These are phyloP conservation scores for Microthyrium microscopicum DNA, from an alignment of 2,329 filamentous ascomycete species.

Conservation along the genomic window DNA sequence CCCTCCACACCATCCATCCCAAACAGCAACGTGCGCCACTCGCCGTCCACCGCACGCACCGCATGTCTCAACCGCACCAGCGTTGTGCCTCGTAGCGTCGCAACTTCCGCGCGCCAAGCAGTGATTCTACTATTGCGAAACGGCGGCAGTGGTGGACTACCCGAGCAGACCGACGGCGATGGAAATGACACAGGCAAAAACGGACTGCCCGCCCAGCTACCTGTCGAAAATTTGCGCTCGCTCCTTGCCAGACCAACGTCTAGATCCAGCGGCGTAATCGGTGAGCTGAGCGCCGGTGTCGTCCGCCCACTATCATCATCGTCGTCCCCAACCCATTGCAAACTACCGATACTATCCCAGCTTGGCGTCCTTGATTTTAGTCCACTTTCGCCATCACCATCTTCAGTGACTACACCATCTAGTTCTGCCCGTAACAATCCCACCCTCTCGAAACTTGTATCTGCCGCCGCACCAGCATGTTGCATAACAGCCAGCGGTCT, in stretches of 20 bases:
- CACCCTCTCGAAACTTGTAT: constrained; percentile 23
- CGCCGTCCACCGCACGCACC: constrained; percentile 18
- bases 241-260: background rate
- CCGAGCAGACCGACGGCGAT: too few relatives aligned
- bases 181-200: background rate
- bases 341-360: background rate
- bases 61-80: constrained; percentile 27
- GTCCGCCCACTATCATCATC: too few relatives aligned
- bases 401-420: background rate
- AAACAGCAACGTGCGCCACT: too few relatives aligned
- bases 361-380: background rate
- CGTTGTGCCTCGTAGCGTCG: constrained; percentile 22
- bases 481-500: constrained; percentile 21
- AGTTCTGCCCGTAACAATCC: constrained; percentile 9
- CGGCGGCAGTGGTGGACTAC: too few relatives aligned
- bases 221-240: background rate
- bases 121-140: too few relatives aligned
- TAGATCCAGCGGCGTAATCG: background rate
- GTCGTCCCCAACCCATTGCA: background rate
- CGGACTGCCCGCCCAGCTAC: background rate
- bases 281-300: too few relatives aligned
- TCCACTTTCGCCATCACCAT: too few relatives aligned
- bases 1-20: too few relatives aligned
- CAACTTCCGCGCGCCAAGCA: too few relatives aligned
- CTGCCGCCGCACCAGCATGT: constrained; percentile 27